A percentile compares a stretch with the other conserved stretches of the same genome.
These are phyloP conservation scores for Phalaenopsis aphrodite DNA, from an alignment of 106 monocot genomes.

Conservation along the genomic window DNA sequence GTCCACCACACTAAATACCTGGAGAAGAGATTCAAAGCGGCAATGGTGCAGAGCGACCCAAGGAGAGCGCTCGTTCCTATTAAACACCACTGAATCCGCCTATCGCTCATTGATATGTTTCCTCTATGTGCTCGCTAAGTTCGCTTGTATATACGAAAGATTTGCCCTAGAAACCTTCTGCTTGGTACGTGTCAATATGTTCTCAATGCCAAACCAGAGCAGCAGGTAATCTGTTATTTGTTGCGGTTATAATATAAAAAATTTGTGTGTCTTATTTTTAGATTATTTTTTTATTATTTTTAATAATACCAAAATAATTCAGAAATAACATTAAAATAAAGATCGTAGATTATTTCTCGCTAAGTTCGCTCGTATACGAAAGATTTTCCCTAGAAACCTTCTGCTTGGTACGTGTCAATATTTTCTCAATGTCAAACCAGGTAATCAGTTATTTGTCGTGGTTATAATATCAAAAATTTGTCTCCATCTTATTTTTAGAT, in stretches of 20 bases:
- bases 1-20: conserved; percentile 26
- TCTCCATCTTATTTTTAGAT: no score
- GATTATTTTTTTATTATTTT: no score
- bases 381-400: neutral
- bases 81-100: conserved; percentile 44
- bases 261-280: no score
- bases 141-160: neutral
- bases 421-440: neutral
- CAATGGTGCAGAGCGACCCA: conserved; percentile 66
- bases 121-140: neutral
- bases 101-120: conserved; percentile 36
- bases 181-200: neutral
- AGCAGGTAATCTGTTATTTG: neutral
- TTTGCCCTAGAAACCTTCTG: neutral
- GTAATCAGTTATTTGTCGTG: neutral
- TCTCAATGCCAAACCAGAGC: neutral
- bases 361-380: neutral
- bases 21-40: conserved; percentile 42
- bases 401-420: neutral
- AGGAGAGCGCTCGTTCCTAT: conserved; percentile 48
- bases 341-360: no score
- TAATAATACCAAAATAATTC: no score
- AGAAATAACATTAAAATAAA: no score
- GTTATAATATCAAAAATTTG: no score
- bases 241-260: no score